Conservation (phyloP, 2,329 filamentous ascomycete species). For the Pseudogymnoascus sp. region DNA sequence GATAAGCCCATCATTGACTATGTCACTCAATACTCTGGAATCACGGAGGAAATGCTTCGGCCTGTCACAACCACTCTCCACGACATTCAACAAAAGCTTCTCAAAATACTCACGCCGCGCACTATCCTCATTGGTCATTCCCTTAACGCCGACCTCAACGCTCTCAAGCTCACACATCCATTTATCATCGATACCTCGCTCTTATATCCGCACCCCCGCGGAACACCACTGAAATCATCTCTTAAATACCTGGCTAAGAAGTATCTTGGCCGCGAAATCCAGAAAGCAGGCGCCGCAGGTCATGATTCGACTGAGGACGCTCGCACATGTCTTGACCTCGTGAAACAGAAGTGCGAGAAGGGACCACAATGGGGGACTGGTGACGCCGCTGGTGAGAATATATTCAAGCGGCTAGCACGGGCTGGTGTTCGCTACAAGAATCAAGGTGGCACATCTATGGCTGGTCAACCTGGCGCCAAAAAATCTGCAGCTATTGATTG, state of each 20-base stretch:
- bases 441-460: slow-evolving; percentile 51
- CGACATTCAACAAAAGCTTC: slow-evolving; percentile 74
- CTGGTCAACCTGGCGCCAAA: slow-evolving; percentile 47
- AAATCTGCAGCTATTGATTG: slow-evolving; percentile 78
- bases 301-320: slow-evolving; percentile 94
- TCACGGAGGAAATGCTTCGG: slow-evolving; percentile 76
- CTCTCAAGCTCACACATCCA: slow-evolving; percentile 78
- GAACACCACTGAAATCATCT: slow-evolving; percentile 80
- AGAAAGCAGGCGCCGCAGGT: slow-evolving; percentile 63
- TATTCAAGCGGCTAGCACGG: slow-evolving; percentile 73
- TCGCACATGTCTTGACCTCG: slow-evolving; percentile 78
- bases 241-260: slow-evolving; percentile 85
- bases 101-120: slow-evolving; percentile 61
- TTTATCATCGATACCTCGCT: slow-evolving; percentile 90
- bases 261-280: slow-evolving; percentile 79
- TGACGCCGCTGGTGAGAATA: slow-evolving; percentile 72
- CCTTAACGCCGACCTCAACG: slow-evolving; percentile 74
- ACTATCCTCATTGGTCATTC: slow-evolving; percentile 75
- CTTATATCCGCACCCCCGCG: slow-evolving; percentile 82
- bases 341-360: slow-evolving; percentile 93
- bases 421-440: slow-evolving; percentile 54
- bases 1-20: slow-evolving; percentile 85
- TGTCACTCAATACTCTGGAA: slow-evolving; percentile 81
- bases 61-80: slow-evolving; percentile 72
- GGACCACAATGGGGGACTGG: slow-evolving; percentile 77